Percentiles rank a stretch among this genome's conserved stretches.
Conservation (phyloP, 345 rosid species). For the Eucalyptus grandis region DNA sequence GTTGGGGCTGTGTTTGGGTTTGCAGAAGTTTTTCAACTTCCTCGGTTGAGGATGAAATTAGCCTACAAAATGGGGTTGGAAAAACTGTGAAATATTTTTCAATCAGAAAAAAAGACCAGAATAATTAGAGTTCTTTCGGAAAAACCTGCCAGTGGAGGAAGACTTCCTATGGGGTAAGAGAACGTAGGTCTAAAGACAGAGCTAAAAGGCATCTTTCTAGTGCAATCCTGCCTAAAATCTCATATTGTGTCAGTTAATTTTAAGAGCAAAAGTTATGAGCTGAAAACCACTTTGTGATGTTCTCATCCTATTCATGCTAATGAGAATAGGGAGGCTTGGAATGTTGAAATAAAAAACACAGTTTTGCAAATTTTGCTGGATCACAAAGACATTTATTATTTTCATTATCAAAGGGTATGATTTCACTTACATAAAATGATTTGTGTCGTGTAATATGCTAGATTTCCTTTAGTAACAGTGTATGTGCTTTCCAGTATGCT, state of each 20-base stretch:
- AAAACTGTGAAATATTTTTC: neutral
- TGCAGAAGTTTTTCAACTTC: neutral
- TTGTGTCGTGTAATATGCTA: neutral
- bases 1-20: neutral
- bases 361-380: neutral
- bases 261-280: neutral
- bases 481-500: constrained; percentile 48
- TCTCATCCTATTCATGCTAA: neutral
- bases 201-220: neutral
- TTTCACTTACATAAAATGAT: neutral
- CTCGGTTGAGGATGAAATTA: neutral
- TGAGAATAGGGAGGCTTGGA: neutral
- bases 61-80: neutral
- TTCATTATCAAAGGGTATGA: neutral
- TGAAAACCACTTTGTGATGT: neutral
- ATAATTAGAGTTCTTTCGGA: neutral
- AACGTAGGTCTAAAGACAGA: neutral
- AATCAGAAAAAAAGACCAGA: neutral
- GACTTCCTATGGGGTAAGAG: neutral
- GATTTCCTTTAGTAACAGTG: neutral
- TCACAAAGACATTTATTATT: neutral
- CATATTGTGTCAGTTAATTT: neutral
- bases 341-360: neutral
- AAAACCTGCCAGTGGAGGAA: neutral
- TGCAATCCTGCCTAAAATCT: neutral